A percentile compares a stretch with the other conserved stretches of the same genome.
These are phyloP conservation scores for Penicillium ochrochloron DNA, from an alignment of 495 filamentous ascomycete genomes.

Conservation along the genomic window DNA sequence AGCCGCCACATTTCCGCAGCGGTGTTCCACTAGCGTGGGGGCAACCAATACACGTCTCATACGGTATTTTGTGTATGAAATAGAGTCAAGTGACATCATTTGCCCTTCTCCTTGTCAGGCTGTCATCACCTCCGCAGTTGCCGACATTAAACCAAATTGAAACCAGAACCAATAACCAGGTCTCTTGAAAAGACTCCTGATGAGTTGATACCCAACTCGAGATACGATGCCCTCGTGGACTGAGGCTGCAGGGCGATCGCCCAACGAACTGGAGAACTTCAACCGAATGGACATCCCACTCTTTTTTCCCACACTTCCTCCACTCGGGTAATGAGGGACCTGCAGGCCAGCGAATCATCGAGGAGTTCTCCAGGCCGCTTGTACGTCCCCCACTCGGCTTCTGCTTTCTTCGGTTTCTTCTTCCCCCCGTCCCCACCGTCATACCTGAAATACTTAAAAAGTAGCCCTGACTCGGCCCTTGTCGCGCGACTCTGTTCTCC, in stretches of 20 bases:
- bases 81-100: slow-evolving; percentile 28
- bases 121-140: neutral
- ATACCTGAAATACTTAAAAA: slow-evolving; percentile 33
- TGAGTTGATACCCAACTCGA: neutral
- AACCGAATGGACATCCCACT: slow-evolving; percentile 21
- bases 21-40: slow-evolving; percentile 30
- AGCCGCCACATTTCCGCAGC: neutral
- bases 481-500: slow-evolving; percentile 26
- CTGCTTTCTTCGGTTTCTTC: slow-evolving; percentile 30
- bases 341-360: slow-evolving; percentile 19
- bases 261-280: slow-evolving; percentile 13
- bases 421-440: slow-evolving; percentile 35
- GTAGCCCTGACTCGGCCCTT: slow-evolving; percentile 12
- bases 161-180: neutral
- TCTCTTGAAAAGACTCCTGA: neutral
- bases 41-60: slow-evolving; percentile 21
- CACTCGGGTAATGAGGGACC: slow-evolving; percentile 30
- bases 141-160: neutral
- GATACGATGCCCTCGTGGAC: neutral
- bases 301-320: slow-evolving; percentile 10
- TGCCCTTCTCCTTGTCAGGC: neutral
- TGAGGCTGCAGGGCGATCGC: slow-evolving; percentile 16
- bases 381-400: slow-evolving; percentile 35
- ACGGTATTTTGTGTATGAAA: neutral
- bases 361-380: neutral